Percentiles rank a stretch among this genome's conserved stretches.
Conservation (phyloP, 176 grass and related monocot species). For the Zea luxurians region DNA sequence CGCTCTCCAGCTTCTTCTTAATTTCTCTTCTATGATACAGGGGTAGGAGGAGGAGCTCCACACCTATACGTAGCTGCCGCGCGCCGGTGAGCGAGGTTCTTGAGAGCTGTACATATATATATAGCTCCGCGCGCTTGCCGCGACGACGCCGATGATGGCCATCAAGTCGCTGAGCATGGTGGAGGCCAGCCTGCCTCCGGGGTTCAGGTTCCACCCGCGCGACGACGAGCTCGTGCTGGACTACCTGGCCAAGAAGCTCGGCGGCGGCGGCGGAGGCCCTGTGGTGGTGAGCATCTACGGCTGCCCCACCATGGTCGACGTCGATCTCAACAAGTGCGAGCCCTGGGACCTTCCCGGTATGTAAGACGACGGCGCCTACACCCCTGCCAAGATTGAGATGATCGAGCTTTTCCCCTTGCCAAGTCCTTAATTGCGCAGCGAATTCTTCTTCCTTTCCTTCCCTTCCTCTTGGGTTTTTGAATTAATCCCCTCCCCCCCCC, state of each 20-base stretch:
- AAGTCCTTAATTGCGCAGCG: slow-evolving; percentile 2
- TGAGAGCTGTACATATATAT: background rate
- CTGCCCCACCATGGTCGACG: slow-evolving; percentile 68
- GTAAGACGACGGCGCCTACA: no score
- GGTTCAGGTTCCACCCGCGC: slow-evolving; percentile 84
- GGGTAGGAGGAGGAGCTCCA: background rate
- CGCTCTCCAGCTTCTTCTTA: slow-evolving; percentile 24
- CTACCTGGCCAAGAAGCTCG: slow-evolving; percentile 73
- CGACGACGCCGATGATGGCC: background rate
- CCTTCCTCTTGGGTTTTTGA: background rate
- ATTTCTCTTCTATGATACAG: slow-evolving; percentile 29
- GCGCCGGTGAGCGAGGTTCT: background rate
- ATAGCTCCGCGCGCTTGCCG: no score
- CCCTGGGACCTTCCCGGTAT: slow-evolving; percentile 92
- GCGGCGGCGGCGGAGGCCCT: background rate
- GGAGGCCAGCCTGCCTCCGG: slow-evolving; percentile 78
- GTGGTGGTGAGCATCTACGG: slow-evolving; percentile 38
- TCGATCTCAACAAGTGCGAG: slow-evolving; percentile 90
- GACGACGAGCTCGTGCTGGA: slow-evolving; percentile 96
- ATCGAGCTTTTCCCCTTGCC: background rate
- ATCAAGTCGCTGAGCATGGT: slow-evolving; percentile 85
- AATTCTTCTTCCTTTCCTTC: slow-evolving; percentile 9
- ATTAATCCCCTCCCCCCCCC: no score
- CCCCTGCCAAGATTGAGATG: background rate
- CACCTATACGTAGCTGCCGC: no score